Base-by-base conservation (phyloP, 345 rosid genomes). In the Heritiera littoralis region DNA sequence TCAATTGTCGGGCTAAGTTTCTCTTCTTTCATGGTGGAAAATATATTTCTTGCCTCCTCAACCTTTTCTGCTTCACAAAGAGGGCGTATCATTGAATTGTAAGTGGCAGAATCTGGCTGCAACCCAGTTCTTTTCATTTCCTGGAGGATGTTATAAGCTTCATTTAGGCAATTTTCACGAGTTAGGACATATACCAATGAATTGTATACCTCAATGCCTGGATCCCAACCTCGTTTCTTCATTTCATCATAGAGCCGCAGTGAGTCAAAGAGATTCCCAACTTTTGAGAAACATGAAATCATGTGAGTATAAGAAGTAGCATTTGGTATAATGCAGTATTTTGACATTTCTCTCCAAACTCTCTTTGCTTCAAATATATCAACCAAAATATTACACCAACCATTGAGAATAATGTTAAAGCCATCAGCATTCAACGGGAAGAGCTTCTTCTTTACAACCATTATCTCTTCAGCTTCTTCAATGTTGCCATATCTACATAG, bases 391-490 rank as follows among this genome's bases (percentile, higher is more conserved):
- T 88, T 92, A 81, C 97, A 92, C 97, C 98, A 93, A 55, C 93
- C 97, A 74, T 86, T 84, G 23, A 95, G 92, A 82, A 92, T 87
- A 69, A 95, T 83, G 85, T 93, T 93, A 83, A 92, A 95, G 68
- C 90, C 87, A 14, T 86, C 85, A 30, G 87, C 82, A 32, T 80
- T 87, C 78, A 95, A 32, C 0, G 97, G 97, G 82, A 93, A 93
- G 66, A 93, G 85, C 86, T 90, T 92, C 87, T 90, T 92, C 77
- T 86, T 95, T 52, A 75, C 80, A 75, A 95, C 88, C 99, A 93
- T 91, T 79, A 90, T 90, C 86, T 95, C 97, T 84, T 93, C 96
- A n/a, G 98, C 98, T 82, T 95, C 93, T 82, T 95, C 99, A 59
- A 93, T 84, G 81, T 91, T 86, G 18, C 99, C 99, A 77, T 92